Conservation (phyloP, 2,329 filamentous ascomycete genomes). For the Mycogone perniciosa region DNA sequence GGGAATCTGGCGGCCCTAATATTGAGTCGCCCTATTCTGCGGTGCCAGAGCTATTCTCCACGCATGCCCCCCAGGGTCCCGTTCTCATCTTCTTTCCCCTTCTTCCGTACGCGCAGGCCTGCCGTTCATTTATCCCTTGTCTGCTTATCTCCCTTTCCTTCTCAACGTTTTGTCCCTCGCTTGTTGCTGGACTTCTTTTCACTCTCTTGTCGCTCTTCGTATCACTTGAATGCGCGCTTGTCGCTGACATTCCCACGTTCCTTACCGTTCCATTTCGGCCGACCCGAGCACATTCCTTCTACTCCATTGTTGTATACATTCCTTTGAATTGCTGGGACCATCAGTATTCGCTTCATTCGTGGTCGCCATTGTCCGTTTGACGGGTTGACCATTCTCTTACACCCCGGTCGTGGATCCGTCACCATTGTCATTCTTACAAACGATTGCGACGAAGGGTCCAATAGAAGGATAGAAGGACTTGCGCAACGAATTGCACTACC, state of each 20-base stretch:
- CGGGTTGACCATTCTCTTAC: neutral
- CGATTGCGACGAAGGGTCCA: neutral
- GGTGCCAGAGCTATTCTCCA: neutral
- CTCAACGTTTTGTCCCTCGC: slow-evolving; percentile 3
- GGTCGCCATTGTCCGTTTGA: neutral
- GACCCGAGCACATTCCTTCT: slow-evolving; percentile 11
- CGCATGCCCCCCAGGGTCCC: neutral
- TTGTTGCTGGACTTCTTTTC: slow-evolving; percentile 1
- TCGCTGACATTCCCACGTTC: slow-evolving; percentile 12
- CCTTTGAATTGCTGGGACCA: neutral
- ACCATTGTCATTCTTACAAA: no score
- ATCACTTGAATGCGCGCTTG: neutral
- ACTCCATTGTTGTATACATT: slow-evolving; percentile 10
- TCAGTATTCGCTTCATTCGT: neutral
- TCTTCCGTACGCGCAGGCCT: slow-evolving; percentile 3
- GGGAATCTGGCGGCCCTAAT: neutral
- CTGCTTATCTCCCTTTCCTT: slow-evolving; percentile 7
- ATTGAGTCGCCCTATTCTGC: neutral
- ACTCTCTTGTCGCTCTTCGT: slow-evolving; percentile 3
- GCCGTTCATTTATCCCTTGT: slow-evolving; percentile 9
- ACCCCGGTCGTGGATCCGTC: neutral
- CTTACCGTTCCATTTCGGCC: slow-evolving; percentile 12
- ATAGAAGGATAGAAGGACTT: neutral
- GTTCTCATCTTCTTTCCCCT: neutral
- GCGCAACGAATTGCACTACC: neutral